phyloP scores from a whole-genome alignment of 139 green algal species.

The Nannochloris sp. region DNA sequence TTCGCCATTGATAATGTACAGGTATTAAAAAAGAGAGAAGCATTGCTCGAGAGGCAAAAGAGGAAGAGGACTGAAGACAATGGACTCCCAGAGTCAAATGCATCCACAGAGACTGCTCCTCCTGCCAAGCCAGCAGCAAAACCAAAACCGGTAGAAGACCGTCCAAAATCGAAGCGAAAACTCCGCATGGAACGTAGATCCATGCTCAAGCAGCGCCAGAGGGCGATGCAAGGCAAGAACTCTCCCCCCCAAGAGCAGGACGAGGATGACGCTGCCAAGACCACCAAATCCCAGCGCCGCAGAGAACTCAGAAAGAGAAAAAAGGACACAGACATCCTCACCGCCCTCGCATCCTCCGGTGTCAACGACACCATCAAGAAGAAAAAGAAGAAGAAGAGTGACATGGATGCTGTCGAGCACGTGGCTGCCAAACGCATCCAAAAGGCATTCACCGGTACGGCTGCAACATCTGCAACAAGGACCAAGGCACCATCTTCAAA shows the following conservation, averaged over 20 bases:
- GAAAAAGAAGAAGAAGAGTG: too few species aligned
- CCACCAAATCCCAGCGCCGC: slow-evolving; percentile 12
- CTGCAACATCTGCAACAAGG: too few species aligned
- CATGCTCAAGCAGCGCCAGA: slow-evolving; percentile 24
- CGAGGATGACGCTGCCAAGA: slow-evolving; percentile 8
- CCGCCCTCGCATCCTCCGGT: too few species aligned
- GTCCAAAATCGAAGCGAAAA: slow-evolving; percentile 25
- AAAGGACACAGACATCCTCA: not conserved
- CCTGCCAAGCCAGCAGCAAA: not conserved
- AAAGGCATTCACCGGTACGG: not conserved
- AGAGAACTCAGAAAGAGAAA: slow-evolving; percentile 18
- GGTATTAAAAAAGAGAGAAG: slow-evolving; percentile 31
- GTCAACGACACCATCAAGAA: too few species aligned
- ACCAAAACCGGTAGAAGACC: not conserved
- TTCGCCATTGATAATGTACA: slow-evolving; percentile 83
- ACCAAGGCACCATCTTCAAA: too few species aligned
- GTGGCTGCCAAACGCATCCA: too few species aligned
- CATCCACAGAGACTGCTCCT: not conserved
- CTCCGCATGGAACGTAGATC: slow-evolving; percentile 10
- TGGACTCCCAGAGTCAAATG: not conserved
- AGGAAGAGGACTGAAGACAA: slow-evolving; percentile 4
- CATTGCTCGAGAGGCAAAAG: slow-evolving; percentile 11
- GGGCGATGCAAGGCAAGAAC: slow-evolving; percentile 3
- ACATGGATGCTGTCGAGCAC: too few species aligned
- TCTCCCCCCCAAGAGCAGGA: not conserved